phyloP scores from a whole-genome alignment of 257 asterid genomes.

The Leonotis leonurus region DNA sequence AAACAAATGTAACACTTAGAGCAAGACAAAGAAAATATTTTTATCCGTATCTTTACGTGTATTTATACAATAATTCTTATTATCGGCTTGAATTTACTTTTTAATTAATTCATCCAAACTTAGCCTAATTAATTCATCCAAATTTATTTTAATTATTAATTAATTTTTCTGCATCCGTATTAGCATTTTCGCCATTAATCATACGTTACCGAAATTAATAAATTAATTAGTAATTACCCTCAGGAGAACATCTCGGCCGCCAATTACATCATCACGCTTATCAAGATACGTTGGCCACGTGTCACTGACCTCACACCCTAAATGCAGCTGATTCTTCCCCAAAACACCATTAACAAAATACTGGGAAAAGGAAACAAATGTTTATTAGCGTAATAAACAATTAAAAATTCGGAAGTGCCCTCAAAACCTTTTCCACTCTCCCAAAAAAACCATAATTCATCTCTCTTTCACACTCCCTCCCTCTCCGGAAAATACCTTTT shows the following conservation, averaged over 20 bases:
- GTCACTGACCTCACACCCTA: background rate
- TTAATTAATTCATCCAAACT: too few relatives aligned
- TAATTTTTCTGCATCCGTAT: too few relatives aligned
- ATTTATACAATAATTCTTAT: too few relatives aligned
- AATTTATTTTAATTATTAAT: too few relatives aligned
- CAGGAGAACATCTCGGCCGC: constrained; percentile 13
- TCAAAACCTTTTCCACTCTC: constrained; percentile 5
- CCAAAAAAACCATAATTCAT: constrained; percentile 9
- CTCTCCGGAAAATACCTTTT: constrained; percentile 10
- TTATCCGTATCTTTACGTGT: too few relatives aligned
- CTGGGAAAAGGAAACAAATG: background rate
- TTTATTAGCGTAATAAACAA: background rate
- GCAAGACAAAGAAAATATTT: too few relatives aligned
- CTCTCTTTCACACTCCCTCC: constrained; percentile 7
- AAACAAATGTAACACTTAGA: too few relatives aligned
- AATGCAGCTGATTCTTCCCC: constrained; percentile 13
- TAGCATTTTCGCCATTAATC: background rate
- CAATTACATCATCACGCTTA: constrained; percentile 23
- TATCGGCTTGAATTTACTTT: too few relatives aligned
- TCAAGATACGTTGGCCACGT: constrained; percentile 18
- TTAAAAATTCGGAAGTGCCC: background rate
- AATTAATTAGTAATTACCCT: background rate
- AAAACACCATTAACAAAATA: background rate
- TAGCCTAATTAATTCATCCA: too few relatives aligned
- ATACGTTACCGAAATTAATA: background rate